A percentile compares a stretch with the other conserved stretches of the same genome.
phyloP scores from a whole-genome alignment of 768 basidiomycete species.

The Mycena floridula region DNA sequence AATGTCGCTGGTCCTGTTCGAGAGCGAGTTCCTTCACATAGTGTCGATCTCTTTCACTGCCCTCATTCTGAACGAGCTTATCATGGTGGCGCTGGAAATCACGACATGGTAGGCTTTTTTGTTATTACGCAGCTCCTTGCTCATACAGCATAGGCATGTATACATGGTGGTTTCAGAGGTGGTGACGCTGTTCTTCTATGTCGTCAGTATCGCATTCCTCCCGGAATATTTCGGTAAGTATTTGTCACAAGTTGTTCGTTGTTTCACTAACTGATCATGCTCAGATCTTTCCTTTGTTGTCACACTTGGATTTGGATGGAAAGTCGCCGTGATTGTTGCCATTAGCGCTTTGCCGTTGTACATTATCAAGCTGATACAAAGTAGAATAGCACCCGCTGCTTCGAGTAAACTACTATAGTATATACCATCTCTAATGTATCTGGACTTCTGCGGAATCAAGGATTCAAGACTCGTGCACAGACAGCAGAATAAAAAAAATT shows the following conservation, averaged over 20 bases:
- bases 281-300: slow-evolving; percentile 90
- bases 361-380: slow-evolving; percentile 81
- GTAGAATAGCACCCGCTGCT: slow-evolving; percentile 84
- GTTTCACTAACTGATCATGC: not conserved
- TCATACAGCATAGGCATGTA: slow-evolving; percentile 56
- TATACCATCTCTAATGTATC: not conserved
- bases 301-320: slow-evolving; percentile 85
- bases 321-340: slow-evolving; percentile 91
- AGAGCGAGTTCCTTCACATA: slow-evolving; percentile 96
- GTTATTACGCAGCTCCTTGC: not conserved
- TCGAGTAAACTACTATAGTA: slow-evolving; percentile 82
- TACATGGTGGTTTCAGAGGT: slow-evolving; percentile 95
- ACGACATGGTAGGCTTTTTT: slow-evolving; percentile 74
- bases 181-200: slow-evolving; percentile 83
- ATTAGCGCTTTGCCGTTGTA: slow-evolving; percentile 91
- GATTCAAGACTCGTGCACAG: no score
- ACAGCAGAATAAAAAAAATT: no score
- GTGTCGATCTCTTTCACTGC: slow-evolving; percentile 98
- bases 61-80: slow-evolving; percentile 90
- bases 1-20: slow-evolving; percentile 91
- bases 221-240: slow-evolving; percentile 94
- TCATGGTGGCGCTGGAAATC: slow-evolving; percentile 98
- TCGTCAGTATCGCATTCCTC: slow-evolving; percentile 86
- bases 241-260: no score
- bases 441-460: no score